Evolutionary conservation across 805 yeast species (phyloP).

Genomic region (Nakazawaea siamensis): DNA sequence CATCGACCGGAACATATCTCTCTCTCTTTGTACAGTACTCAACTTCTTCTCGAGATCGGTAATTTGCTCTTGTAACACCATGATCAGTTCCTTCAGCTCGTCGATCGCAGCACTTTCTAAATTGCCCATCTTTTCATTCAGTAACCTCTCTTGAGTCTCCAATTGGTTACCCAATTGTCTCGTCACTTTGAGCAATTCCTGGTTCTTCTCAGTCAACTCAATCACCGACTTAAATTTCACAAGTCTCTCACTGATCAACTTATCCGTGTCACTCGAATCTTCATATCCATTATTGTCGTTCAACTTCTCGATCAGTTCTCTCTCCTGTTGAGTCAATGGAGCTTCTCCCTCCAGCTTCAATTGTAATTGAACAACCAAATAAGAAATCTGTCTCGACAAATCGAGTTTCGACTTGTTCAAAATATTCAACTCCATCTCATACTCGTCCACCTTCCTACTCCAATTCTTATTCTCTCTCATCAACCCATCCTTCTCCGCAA

Average conservation of each 20-base stretch:
- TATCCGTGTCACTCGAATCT: conserved; percentile 59
- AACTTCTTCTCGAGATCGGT: conserved; percentile 41
- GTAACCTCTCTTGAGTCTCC: conserved; percentile 48
- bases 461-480: conserved; percentile 21
- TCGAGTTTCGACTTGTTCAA: conserved; percentile 58
- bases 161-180: conserved; percentile 66
- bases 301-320: conserved; percentile 51
- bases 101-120: conserved; percentile 40
- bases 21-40: conserved; percentile 50
- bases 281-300: conserved; percentile 17
- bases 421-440: conserved; percentile 36
- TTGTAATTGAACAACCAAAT: conserved; percentile 57
- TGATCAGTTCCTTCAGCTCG: conserved; percentile 65
- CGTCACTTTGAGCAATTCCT: conserved; percentile 58
- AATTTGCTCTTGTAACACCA: conserved; percentile 53
- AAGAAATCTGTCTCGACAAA: conserved; percentile 76
- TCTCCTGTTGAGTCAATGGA: conserved; percentile 60
- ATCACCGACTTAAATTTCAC: conserved; percentile 59
- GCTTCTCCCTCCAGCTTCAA: conserved; percentile 46
- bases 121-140: conserved; percentile 25
- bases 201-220: conserved; percentile 69
- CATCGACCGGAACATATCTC: conserved; percentile 50
- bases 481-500: conserved; percentile 39
- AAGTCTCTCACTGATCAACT: conserved; percentile 62
- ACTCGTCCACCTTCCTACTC: conserved; percentile 28